These are phyloP conservation scores for Calonectria pseudoturangicola DNA, from an alignment of 2,329 filamentous ascomycete species.

Conservation along the genomic window DNA sequence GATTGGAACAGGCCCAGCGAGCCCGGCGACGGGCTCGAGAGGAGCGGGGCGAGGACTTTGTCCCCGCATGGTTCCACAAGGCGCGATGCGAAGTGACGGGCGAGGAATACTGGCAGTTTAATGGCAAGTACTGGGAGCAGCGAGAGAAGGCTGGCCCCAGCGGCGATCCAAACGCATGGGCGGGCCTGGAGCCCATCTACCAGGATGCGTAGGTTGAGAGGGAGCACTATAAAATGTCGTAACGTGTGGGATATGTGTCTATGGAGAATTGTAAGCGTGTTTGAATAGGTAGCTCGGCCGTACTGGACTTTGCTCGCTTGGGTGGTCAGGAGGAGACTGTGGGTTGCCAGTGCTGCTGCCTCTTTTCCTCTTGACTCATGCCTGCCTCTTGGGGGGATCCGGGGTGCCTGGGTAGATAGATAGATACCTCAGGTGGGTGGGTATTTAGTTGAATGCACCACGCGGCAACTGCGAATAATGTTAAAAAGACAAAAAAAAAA, in stretches of 20 bases:
- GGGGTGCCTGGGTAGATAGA: too few species aligned
- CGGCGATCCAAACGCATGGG: slow-evolving; percentile 78
- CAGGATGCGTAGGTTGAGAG: slow-evolving; percentile 54
- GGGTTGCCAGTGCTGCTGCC: too few species aligned
- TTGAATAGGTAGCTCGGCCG: slow-evolving; percentile 30
- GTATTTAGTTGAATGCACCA: too few species aligned
- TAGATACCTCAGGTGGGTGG: too few species aligned
- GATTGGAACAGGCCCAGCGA: slow-evolving; percentile 93
- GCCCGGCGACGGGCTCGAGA: slow-evolving; percentile 84
- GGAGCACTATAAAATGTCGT: slow-evolving; percentile 26
- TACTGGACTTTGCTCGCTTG: slow-evolving; percentile 34
- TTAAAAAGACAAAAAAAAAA: too few species aligned
- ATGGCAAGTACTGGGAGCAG: slow-evolving; percentile 89
- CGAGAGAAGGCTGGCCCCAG: slow-evolving; percentile 78
- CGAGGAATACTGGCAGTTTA: slow-evolving; percentile 93
- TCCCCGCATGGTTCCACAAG: slow-evolving; percentile 89
- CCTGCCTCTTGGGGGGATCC: too few species aligned
- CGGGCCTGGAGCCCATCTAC: slow-evolving; percentile 85
- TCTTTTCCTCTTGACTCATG: too few species aligned
- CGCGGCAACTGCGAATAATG: too few species aligned
- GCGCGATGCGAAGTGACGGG: slow-evolving; percentile 85
- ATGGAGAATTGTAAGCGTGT: slow-evolving; percentile 6
- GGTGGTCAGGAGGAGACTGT: background rate
- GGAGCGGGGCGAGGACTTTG: slow-evolving; percentile 85
- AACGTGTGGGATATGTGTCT: background rate